Conservation (phyloP, 2,329 filamentous ascomycete genomes). For the Botrytis hyacinthi region DNA sequence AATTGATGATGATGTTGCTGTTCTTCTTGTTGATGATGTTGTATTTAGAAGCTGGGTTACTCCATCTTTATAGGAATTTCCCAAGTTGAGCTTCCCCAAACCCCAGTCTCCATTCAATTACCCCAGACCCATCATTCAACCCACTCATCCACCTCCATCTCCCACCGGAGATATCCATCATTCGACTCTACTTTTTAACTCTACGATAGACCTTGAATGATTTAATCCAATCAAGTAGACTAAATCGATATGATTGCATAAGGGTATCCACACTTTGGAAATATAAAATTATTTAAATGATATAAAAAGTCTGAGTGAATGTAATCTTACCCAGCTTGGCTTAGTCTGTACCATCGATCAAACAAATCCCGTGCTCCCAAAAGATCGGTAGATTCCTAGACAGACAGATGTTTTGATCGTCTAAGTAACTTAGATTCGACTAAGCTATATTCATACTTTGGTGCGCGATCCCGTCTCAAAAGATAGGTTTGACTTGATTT, state of each 20-base stretch:
- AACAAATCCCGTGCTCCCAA: background rate
- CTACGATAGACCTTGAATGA: background rate
- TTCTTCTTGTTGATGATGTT: background rate
- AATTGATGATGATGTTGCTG: background rate
- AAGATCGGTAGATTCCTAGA: background rate
- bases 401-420: background rate
- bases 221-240: background rate
- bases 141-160: background rate
- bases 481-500: background rate
- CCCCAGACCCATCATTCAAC: background rate
- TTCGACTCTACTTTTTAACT: background rate
- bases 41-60: background rate
- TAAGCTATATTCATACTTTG: background rate
- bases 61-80: conserved; percentile 11
- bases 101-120: background rate
- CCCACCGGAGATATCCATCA: background rate
- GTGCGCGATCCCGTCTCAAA: background rate
- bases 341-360: background rate
- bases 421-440: background rate
- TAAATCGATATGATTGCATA: background rate
- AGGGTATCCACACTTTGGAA: background rate
- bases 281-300: background rate
- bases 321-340: background rate
- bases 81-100: background rate
- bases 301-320: background rate